Conservation (phyloP, 2,329 filamentous ascomycete species). For the Diaporthe velutina region DNA sequence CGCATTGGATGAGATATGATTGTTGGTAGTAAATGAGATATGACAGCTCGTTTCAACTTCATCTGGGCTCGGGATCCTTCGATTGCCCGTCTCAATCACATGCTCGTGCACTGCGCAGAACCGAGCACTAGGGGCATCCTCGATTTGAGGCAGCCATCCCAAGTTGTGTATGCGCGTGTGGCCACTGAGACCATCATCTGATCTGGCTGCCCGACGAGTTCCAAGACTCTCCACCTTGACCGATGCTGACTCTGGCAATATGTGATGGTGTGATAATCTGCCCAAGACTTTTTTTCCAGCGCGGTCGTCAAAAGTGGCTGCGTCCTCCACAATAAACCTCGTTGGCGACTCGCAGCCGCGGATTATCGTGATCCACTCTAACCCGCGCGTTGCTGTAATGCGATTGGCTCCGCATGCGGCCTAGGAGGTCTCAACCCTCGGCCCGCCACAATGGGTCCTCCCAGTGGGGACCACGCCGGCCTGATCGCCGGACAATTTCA, state of each 20-base stretch:
- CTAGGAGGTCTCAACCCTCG: conserved; percentile 22
- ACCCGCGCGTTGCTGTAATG: not conserved
- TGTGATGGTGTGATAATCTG: conserved; percentile 5
- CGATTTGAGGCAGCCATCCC: not conserved
- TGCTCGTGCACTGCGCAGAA: not conserved
- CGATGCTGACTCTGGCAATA: conserved; percentile 7
- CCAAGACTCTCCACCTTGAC: not conserved
- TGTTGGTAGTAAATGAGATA: conserved; percentile 4
- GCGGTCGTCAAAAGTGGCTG: not conserved
- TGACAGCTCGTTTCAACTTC: conserved; percentile 28
- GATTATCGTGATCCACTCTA: not conserved
- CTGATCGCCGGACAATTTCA: conserved; percentile 27
- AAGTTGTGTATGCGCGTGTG: not conserved
- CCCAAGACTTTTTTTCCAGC: not conserved
- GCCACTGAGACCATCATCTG: conserved; percentile 14
- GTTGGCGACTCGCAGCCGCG: conserved; percentile 7
- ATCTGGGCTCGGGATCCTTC: not conserved
- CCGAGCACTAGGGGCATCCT: not conserved
- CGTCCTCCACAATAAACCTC: not conserved
- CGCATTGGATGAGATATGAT: not conserved
- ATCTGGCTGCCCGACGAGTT: not conserved
- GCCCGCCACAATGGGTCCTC: conserved; percentile 26
- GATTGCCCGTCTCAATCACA: conserved; percentile 1
- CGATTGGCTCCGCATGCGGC: conserved; percentile 30
- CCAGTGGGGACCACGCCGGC: not conserved